These are phyloP conservation scores for Dacryopinax primogenitus DNA, from an alignment of 768 basidiomycete genomes.

Conservation along the genomic window DNA sequence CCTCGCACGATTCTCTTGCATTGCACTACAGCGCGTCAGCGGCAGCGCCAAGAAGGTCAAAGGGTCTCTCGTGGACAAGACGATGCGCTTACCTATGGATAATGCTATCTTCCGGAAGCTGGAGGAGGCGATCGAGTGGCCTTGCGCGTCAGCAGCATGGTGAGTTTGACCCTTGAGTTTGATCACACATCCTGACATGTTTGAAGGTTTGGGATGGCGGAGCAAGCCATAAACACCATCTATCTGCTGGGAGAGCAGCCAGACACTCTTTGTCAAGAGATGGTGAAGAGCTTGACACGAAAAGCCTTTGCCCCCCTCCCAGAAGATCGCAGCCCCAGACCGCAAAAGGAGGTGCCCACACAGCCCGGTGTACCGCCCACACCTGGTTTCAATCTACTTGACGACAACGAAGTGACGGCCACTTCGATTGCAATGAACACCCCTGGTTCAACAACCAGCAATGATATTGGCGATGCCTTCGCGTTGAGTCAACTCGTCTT, in stretches of 20 bases:
- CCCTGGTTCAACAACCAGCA: conserved; percentile 20
- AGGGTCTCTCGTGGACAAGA: conserved; percentile 81
- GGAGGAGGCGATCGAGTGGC: conserved; percentile 63
- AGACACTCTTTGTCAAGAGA: conserved; percentile 61
- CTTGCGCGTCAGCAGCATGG: conserved; percentile 82
- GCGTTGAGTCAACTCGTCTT: conserved; percentile 88
- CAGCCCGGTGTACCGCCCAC: conserved; percentile 8
- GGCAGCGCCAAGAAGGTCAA: conserved; percentile 97
- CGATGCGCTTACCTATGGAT: conserved; percentile 74
- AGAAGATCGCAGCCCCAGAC: not conserved
- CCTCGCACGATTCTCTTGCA: conserved; percentile 84
- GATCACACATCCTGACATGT: not conserved
- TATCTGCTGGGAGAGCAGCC: conserved; percentile 92
- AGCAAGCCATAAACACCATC: conserved; percentile 92
- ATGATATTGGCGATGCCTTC: conserved; percentile 69
- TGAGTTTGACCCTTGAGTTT: conserved; percentile 16
- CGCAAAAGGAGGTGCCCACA: not conserved
- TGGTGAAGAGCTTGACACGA: conserved; percentile 70
- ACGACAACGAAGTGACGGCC: conserved; percentile 21
- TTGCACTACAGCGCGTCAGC: conserved; percentile 80
- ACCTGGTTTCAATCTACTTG: conserved; percentile 11
- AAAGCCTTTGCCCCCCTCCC: conserved; percentile 44
- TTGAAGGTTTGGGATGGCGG: conserved; percentile 70
- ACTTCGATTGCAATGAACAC: conserved; percentile 17
- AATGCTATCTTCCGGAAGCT: conserved; percentile 74